Base-by-base conservation (phyloP, 2,329 filamentous ascomycete species). In the Alternaria viburni region DNA sequence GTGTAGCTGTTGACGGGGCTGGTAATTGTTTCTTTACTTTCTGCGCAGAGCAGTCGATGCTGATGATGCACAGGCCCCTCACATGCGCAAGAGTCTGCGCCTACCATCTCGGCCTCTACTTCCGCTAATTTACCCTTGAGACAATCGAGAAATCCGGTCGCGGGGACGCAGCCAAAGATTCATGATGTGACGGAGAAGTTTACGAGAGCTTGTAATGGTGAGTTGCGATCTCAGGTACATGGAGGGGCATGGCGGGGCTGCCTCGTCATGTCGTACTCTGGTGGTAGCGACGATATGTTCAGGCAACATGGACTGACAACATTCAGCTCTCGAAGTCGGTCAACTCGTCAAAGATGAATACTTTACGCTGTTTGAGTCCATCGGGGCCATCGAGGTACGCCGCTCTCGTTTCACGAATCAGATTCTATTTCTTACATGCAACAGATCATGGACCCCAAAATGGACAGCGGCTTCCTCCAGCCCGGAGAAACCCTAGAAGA, bases 401-500 rank as follows among this genome's bases (percentile, higher is more conserved):
- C 21, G n/a, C n/a, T 21, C 21, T 21, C 21, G 21, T 21, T 21
- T 21, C 21, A 21, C 3, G 4, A 21, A 21, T 21, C 21, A 21
- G 21, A 21, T 21, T 21, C 21, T 21, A 21, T 21, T 21, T 21
- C 21, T 21, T 21, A 21, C 21, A 21, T 21, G 21, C 21, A 21
- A 26, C 74, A 99, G 96, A 97, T 99, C 72, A 97, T 97, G 93
- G 96, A 99, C 76, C 90, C 92, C 1, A 99, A 98, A 81, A 99
- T 99, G 96, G 96, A 99, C 80, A 97, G 93, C 76, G 96, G 96
- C 26, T 93, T 91, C 69, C 84, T 96, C 7, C 86, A 88, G 19
- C 88, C 91, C 8, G 91, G 90, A 28, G 93, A 97, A 74, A 89
- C 89, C n/a, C 87, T 95, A 32, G 92, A 97, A 63, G 91, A 95